A percentile compares a stretch with the other conserved stretches of the same genome.
phyloP scores from a whole-genome alignment of 2,329 filamentous ascomycete genomes.

The Conoideocrella luteorostrata region DNA sequence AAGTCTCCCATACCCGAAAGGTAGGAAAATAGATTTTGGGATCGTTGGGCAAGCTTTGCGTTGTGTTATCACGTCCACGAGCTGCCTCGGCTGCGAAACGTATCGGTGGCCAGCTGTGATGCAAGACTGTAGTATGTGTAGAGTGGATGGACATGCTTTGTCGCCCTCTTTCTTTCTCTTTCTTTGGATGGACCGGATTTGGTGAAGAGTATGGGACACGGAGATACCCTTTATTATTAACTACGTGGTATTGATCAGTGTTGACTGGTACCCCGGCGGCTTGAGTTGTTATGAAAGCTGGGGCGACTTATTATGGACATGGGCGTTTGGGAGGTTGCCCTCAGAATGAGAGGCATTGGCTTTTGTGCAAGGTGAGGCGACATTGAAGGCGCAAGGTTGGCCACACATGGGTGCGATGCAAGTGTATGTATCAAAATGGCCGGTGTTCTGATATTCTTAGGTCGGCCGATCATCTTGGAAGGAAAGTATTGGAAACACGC shows the following conservation, averaged over 20 bases:
- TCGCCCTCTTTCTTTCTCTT: not conserved
- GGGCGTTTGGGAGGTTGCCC: slow-evolving; percentile 5
- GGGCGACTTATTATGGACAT: slow-evolving; percentile 1
- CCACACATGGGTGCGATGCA: slow-evolving; percentile 1
- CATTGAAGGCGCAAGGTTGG: not conserved
- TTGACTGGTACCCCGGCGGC: too few species aligned
- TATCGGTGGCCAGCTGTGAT: slow-evolving; percentile 12
- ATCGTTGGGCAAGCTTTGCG: slow-evolving; percentile 30
- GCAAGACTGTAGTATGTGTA: too few species aligned
- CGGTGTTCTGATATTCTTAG: slow-evolving; percentile 1
- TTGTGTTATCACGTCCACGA: slow-evolving; percentile 31
- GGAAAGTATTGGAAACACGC: slow-evolving; percentile 8
- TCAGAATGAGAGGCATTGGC: slow-evolving; percentile 2
- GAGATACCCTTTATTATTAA: too few species aligned
- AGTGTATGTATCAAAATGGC: not conserved
- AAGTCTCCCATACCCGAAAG: slow-evolving; percentile 57
- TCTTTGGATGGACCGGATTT: not conserved
- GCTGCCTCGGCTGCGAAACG: slow-evolving; percentile 19
- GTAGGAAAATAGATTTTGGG: slow-evolving; percentile 41
- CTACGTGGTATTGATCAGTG: too few species aligned
- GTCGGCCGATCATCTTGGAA: not conserved
- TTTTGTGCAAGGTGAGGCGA: slow-evolving; percentile 1
- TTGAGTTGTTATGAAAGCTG: not conserved
- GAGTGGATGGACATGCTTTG: too few species aligned
- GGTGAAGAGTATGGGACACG: too few species aligned